Evolutionary conservation across 495 filamentous ascomycete species (phyloP).

Genomic region (Talaromyces liani): DNA sequence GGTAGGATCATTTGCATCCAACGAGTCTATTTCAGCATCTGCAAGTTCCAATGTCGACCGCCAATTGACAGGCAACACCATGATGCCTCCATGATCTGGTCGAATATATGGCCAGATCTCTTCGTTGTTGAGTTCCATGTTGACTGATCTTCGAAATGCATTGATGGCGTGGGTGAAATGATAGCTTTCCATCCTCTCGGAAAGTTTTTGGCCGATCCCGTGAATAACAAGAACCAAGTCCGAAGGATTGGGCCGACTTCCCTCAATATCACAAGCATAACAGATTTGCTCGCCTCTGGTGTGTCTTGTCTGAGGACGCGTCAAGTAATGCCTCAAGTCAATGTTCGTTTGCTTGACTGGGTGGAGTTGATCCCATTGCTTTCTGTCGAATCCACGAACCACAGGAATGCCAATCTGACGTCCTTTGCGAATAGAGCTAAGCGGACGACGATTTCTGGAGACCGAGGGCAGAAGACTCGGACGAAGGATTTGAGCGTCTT

Average conservation of each 20-base stretch:
- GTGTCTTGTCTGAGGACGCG: conserved; percentile 26
- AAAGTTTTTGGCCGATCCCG: conserved; percentile 95
- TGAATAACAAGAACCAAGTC: conserved; percentile 88
- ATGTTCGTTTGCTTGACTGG: conserved; percentile 45
- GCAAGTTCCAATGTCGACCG: conserved; percentile 78
- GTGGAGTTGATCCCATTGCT: conserved; percentile 69
- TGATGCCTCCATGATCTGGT: conserved; percentile 60
- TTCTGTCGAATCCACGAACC: conserved; percentile 75
- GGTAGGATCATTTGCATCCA: conserved; percentile 37
- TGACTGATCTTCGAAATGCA: conserved; percentile 75
- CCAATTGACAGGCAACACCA: conserved; percentile 85
- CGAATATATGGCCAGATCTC: conserved; percentile 67
- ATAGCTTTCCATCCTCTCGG: conserved; percentile 89
- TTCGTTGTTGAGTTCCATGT: conserved; percentile 71
- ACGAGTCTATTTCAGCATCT: conserved; percentile 50
- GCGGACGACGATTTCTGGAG: conserved; percentile 68
- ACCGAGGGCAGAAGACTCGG: conserved; percentile 72
- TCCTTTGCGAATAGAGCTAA: conserved; percentile 79
- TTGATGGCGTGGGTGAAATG: conserved; percentile 96
- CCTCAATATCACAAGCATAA: conserved; percentile 45
- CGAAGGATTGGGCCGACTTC: conserved; percentile 66
- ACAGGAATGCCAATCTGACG: conserved; percentile 76
- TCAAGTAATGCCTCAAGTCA: conserved; percentile 42
- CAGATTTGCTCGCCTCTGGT: conserved; percentile 32
- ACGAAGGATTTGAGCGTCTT: conserved; percentile 70